A percentile compares a stretch with the other conserved stretches of the same genome.
These are phyloP conservation scores for Ilyonectria robusta DNA, from an alignment of 2,329 filamentous ascomycete species.

Conservation along the genomic window DNA sequence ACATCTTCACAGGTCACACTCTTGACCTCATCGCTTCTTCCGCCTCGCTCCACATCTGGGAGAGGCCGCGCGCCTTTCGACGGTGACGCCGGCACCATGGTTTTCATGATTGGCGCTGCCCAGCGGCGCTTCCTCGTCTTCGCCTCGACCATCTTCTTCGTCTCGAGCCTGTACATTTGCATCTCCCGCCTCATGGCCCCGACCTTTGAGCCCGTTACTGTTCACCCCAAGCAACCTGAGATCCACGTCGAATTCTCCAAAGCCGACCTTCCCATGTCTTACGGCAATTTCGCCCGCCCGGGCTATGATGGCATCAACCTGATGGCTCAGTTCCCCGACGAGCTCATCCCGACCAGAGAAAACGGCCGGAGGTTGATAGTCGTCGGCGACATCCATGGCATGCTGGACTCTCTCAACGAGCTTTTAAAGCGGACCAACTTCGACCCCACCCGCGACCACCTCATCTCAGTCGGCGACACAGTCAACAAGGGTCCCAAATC, in stretches of 20 bases:
- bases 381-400: constrained; percentile 94
- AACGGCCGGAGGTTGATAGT: constrained; percentile 77
- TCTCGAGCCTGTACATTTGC: constrained; percentile 52
- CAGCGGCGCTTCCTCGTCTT: constrained; percentile 51
- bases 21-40: neutral
- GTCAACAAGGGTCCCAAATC: constrained; percentile 92
- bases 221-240: constrained; percentile 22
- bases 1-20: constrained; percentile 7
- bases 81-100: constrained; percentile 30
- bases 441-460: constrained; percentile 71
- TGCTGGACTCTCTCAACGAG: constrained; percentile 74
- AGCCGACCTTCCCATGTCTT: constrained; percentile 57
- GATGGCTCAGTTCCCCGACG: constrained; percentile 49
- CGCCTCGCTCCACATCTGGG: neutral
- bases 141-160: constrained; percentile 50
- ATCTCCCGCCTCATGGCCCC: constrained; percentile 51
- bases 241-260: constrained; percentile 37
- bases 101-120: constrained; percentile 42
- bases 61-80: constrained; percentile 20
- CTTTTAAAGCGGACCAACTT: constrained; percentile 79
- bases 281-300: constrained; percentile 58
- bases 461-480: constrained; percentile 84
- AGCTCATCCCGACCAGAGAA: constrained; percentile 51
- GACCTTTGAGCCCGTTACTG: constrained; percentile 32
- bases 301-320: constrained; percentile 52